Percentiles rank a stretch among this genome's conserved stretches.
Evolutionary conservation across 2,329 filamentous ascomycete genomes (phyloP).

Genomic region (Fusarium udum): DNA sequence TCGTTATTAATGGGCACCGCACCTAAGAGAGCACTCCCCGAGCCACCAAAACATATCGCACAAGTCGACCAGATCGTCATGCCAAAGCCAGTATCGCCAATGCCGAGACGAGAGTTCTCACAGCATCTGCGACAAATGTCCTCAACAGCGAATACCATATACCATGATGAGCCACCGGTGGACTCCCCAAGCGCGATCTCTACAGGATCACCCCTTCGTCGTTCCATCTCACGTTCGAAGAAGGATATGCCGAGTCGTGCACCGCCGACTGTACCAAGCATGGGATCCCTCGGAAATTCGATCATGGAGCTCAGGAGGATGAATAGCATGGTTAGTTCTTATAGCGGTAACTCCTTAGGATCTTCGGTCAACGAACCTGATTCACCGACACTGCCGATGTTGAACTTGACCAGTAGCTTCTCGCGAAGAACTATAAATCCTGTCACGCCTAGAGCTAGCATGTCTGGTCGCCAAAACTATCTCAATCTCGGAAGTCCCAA

Average conservation of each 20-base stretch:
- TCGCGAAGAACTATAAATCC: conserved; percentile 45
- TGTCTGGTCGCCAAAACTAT: conserved; percentile 57
- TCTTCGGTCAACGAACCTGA: conserved; percentile 45
- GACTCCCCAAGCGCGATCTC: conserved; percentile 31
- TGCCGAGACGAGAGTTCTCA: conserved; percentile 26
- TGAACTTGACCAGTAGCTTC: conserved; percentile 49
- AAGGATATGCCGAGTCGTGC: conserved; percentile 20
- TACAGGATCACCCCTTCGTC: conserved; percentile 39
- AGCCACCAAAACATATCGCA: conserved; percentile 42
- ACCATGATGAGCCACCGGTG: conserved; percentile 10
- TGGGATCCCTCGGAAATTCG: conserved; percentile 50
- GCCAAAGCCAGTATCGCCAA: conserved; percentile 45
- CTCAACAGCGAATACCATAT: conserved; percentile 42
- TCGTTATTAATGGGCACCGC: conserved; percentile 43
- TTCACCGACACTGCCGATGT: conserved; percentile 53
- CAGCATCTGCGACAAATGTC: conserved; percentile 38
- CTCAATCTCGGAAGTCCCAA: conserved; percentile 53
- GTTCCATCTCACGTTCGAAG: conserved; percentile 23
- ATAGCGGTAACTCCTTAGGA: conserved; percentile 53
- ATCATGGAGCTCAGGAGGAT: conserved; percentile 65
- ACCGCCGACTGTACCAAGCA: conserved; percentile 1
- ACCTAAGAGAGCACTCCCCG: conserved; percentile 43
- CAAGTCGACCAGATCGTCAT: conserved; percentile 43
- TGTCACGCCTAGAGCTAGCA: conserved; percentile 41
- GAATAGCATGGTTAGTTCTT: conserved; percentile 63